Base-by-base conservation (phyloP, 495 filamentous ascomycete species). In the Hypoxylon intermedium region DNA sequence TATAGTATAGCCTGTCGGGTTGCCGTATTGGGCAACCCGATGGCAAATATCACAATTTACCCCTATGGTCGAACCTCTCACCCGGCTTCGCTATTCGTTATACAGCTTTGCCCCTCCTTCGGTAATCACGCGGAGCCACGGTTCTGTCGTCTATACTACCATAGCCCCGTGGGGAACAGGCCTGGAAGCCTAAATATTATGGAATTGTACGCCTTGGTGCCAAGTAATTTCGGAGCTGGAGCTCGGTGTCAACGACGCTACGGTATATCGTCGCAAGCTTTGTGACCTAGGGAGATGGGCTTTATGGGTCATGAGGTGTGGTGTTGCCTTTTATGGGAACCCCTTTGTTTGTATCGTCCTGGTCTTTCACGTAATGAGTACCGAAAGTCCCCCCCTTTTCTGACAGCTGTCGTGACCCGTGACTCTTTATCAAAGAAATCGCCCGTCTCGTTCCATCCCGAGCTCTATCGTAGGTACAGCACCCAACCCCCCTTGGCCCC, bases 11-110 rank as follows among this genome's bases (percentile, higher is more conserved):
- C 50, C 46, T 21, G 19, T 12, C 64, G 67, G 67, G 20, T 64
- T 67, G 9, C 67, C 60, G 1, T 5, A 60, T 63, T 50, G 13
- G 67, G 67, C 21, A 70, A 70, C 43, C 67, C 67, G 67, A 62
- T 58, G 63, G 63, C 46, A 60, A 67, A 69, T 63, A 56, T 63
- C 53, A 41, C 40, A 55, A 42, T 52, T 45, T 52, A 60, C 44
- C 56, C 56, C 61, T 57, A 61, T 43, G 44, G 48, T 46, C 49
- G 46, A 46, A 2, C 34, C 53, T 60, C 55, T 20, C 20, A 34
- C 26, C 53, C 60, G 60, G 60, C 60, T 53, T 64, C 45, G 53
- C 44, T 49, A 58, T 54, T 49, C 60, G 49, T 58, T 48, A 57
- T 26, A 43, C 41, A 45, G 18, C 52, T 42, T 58, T 58, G 42